Evolutionary conservation across 805 yeast species (phyloP).

Genomic region (Cyberlindnera euphorbiiphila): DNA sequence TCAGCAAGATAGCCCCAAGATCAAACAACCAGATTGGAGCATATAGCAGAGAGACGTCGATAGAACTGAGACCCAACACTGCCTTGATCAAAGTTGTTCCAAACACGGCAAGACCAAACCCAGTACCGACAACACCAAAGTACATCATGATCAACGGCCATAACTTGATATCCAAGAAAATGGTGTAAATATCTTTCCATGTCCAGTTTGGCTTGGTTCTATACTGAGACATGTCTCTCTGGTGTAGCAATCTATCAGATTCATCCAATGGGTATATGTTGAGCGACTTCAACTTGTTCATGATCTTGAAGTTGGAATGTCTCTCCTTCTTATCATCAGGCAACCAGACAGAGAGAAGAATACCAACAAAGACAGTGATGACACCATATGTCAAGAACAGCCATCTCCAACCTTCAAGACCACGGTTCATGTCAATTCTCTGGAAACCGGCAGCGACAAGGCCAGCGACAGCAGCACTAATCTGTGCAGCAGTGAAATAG

Average conservation of each 20-base stretch:
- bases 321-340: constrained; percentile 49
- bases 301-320: constrained; percentile 9
- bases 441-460: constrained; percentile 86
- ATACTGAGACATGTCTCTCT: constrained; percentile 53
- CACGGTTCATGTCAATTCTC: constrained; percentile 66
- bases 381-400: constrained; percentile 74
- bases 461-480: constrained; percentile 89
- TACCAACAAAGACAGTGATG: constrained; percentile 60
- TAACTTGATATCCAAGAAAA: constrained; percentile 59
- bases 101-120: constrained; percentile 79
- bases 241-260: constrained; percentile 53
- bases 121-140: constrained; percentile 92
- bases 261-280: constrained; percentile 45
- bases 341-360: constrained; percentile 72
- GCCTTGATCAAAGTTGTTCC: constrained; percentile 72
- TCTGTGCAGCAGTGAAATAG: constrained; percentile 87
- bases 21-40: constrained; percentile 94
- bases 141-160: constrained; percentile 87
- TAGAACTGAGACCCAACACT: constrained; percentile 56
- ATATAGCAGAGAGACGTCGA: constrained; percentile 67
- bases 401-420: constrained; percentile 85
- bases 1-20: constrained; percentile 62
- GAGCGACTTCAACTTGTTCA: constrained; percentile 18
- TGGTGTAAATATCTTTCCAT: constrained; percentile 49
- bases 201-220: constrained; percentile 51